Percentiles rank a stretch among this genome's conserved stretches.
These are phyloP conservation scores for Rhodosporidiobolus sp. DNA, from an alignment of 768 basidiomycete genomes.

Conservation along the genomic window DNA sequence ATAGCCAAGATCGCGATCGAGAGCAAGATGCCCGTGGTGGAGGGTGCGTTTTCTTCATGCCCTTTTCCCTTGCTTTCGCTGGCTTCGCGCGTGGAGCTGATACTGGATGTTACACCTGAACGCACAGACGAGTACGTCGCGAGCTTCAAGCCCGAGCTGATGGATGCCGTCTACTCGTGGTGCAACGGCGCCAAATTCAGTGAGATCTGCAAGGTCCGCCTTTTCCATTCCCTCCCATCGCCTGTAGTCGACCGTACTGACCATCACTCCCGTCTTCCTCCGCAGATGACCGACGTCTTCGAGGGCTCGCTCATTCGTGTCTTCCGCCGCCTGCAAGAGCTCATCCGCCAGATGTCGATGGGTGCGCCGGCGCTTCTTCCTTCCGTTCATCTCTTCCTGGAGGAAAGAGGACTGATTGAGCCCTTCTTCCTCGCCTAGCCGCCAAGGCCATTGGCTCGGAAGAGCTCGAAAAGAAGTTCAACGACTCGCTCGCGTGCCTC, in stretches of 20 bases:
- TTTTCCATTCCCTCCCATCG: neutral
- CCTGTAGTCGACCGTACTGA: neutral
- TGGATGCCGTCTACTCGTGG: conserved; percentile 97
- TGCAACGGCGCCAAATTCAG: conserved; percentile 95
- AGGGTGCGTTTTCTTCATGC: conserved; percentile 54
- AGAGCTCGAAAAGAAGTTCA: conserved; percentile 90
- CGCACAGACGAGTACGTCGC: conserved; percentile 73
- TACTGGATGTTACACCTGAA: neutral
- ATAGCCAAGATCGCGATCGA: conserved; percentile 98
- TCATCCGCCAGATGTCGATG: conserved; percentile 91
- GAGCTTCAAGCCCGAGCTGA: conserved; percentile 96
- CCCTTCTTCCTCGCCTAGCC: conserved; percentile 30
- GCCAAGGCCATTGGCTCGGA: conserved; percentile 95
- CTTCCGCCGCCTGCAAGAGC: conserved; percentile 88
- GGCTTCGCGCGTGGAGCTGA: neutral
- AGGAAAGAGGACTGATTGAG: neutral
- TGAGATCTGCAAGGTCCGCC: conserved; percentile 85
- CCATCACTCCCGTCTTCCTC: neutral
- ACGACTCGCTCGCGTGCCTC: conserved; percentile 53
- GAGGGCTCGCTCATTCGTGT: conserved; percentile 96
- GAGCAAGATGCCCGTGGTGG: conserved; percentile 79
- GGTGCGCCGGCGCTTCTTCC: conserved; percentile 50
- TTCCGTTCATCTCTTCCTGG: neutral
- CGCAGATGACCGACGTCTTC: conserved; percentile 90
- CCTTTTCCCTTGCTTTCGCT: too few relatives aligned